Percentiles rank a stretch among this genome's conserved stretches.
Evolutionary conservation across 2,329 filamentous ascomycete genomes (phyloP).

Genomic region (Mycosphaerella sp.): DNA sequence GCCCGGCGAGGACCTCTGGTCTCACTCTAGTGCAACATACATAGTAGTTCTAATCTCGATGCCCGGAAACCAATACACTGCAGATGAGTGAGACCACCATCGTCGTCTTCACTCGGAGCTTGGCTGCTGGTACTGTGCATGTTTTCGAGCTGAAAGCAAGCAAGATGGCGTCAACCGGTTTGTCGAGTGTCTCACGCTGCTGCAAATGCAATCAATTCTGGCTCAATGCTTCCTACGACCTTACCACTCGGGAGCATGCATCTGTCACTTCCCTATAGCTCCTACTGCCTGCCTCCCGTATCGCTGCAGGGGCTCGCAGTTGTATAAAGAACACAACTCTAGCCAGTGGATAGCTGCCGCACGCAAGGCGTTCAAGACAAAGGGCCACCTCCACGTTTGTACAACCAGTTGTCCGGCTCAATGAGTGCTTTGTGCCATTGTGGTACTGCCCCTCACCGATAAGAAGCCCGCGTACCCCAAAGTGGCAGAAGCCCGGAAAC

Average conservation of each 20-base stretch:
- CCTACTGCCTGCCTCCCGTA: background rate
- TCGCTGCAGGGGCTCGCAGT: constrained; percentile 11
- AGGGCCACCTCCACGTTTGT: constrained; percentile 9
- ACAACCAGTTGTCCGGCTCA: background rate
- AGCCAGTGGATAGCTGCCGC: background rate
- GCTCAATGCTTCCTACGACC: constrained; percentile 8
- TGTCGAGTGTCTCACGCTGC: constrained; percentile 3
- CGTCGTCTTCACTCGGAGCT: background rate
- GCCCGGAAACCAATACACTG: background rate
- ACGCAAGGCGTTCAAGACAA: constrained; percentile 9
- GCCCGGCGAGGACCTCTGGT: background rate
- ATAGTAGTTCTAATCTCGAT: too few species aligned
- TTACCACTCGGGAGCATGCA: constrained; percentile 8
- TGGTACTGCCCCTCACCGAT: background rate
- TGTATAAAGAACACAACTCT: background rate
- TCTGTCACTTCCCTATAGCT: constrained; percentile 11
- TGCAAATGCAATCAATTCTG: constrained; percentile 12
- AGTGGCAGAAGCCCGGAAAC: too few species aligned
- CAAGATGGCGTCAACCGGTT: constrained; percentile 6
- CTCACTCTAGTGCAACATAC: constrained; percentile 9
- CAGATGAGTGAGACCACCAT: background rate
- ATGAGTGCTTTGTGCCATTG: background rate
- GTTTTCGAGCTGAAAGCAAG: constrained; percentile 4
- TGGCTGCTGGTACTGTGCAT: constrained; percentile 3
- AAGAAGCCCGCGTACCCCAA: too few species aligned